Conservation (phyloP, 345 rosid genomes). For the Eutrema japonicum region DNA sequence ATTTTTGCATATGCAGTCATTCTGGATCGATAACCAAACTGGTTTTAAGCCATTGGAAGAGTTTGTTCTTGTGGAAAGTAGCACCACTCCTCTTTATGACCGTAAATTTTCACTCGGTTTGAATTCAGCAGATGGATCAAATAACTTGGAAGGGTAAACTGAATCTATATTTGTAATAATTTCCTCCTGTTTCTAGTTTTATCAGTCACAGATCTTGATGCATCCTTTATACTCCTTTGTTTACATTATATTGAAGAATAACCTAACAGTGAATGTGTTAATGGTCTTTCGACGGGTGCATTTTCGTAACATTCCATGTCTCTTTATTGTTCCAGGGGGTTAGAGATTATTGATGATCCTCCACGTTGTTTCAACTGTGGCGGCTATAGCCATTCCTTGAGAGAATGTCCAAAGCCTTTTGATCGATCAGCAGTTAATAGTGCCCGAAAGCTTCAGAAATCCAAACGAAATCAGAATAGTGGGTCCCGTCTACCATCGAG, state of each 20-base stretch:
- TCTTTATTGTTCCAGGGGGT: slow-evolving; percentile 56
- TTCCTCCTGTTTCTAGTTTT: slow-evolving; percentile 9
- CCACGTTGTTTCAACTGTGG: slow-evolving; percentile 97
- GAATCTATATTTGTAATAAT: slow-evolving; percentile 3
- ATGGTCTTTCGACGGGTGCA: slow-evolving; percentile 1
- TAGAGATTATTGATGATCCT: slow-evolving; percentile 73
- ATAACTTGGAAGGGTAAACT: slow-evolving; percentile 67
- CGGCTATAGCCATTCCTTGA: slow-evolving; percentile 83
- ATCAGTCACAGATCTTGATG: not conserved
- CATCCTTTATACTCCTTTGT: slow-evolving; percentile 11
- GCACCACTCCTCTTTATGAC: slow-evolving; percentile 80
- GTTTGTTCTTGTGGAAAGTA: slow-evolving; percentile 53
- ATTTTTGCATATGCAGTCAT: slow-evolving; percentile 67
- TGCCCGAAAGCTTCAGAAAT: slow-evolving; percentile 81
- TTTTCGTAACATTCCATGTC: slow-evolving; percentile 28
- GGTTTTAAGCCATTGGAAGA: slow-evolving; percentile 45
- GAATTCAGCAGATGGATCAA: slow-evolving; percentile 68
- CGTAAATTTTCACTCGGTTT: slow-evolving; percentile 81
- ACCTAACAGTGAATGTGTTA: slow-evolving; percentile 10
- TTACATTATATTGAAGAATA: not conserved
- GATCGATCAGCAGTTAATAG: slow-evolving; percentile 74
- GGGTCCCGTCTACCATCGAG: slow-evolving; percentile 64
- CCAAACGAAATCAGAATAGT: slow-evolving; percentile 65
- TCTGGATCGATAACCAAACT: slow-evolving; percentile 84
- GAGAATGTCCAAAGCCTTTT: slow-evolving; percentile 89